A percentile compares a stretch with the other conserved stretches of the same genome.
Conservation (phyloP, 177 flowering plant species). For the Vitis hybrid region DNA sequence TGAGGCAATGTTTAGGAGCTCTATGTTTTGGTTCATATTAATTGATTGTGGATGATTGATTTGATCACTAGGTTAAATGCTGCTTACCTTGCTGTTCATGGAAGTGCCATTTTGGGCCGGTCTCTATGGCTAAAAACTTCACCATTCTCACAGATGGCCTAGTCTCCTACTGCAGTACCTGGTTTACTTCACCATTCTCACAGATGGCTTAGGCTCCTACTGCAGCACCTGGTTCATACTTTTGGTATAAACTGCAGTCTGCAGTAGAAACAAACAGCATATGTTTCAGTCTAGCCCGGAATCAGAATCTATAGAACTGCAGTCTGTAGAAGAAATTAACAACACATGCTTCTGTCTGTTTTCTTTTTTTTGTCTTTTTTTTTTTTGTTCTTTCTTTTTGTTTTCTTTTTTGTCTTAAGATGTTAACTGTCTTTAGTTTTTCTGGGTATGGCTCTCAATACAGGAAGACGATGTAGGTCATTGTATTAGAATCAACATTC, state of each 20-base stretch:
- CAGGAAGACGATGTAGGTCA: too few species aligned
- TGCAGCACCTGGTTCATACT: background rate
- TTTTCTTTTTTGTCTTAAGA: background rate
- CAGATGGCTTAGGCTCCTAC: too few species aligned
- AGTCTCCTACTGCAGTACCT: conserved; percentile 1
- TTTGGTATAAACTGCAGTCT: background rate
- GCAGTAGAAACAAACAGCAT: too few species aligned
- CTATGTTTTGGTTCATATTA: background rate
- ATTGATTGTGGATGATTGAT: background rate
- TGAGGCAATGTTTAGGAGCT: background rate
- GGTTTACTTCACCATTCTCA: background rate
- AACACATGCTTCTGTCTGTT: background rate
- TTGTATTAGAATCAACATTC: too few species aligned
- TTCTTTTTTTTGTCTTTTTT: background rate
- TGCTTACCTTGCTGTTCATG: conserved; percentile 74
- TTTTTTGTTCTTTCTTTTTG: background rate
- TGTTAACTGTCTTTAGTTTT: too few species aligned
- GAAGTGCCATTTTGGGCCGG: conserved; percentile 78
- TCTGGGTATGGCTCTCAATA: too few species aligned
- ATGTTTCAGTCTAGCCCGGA: background rate
- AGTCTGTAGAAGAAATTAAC: background rate
- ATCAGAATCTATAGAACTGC: background rate
- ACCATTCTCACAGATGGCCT: conserved; percentile 44
- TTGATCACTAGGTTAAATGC: conserved; percentile 65
- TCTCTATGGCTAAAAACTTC: conserved; percentile 80